These are phyloP conservation scores for Cairneyella variabilis DNA, from an alignment of 495 filamentous ascomycete genomes.

Conservation along the genomic window DNA sequence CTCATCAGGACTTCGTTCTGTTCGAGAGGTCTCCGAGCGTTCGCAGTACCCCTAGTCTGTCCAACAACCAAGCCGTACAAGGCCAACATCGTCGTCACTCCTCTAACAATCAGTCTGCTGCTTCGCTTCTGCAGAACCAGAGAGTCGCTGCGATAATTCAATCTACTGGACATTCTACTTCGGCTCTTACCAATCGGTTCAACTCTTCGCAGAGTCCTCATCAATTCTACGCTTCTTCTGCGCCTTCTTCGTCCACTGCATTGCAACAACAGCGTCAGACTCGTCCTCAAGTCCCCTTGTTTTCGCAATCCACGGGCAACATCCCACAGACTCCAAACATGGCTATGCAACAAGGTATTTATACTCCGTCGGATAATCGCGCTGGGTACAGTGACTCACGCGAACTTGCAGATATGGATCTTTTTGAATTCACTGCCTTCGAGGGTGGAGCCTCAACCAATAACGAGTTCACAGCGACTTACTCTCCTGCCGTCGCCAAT, in stretches of 20 bases:
- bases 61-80: slow-evolving; percentile 36
- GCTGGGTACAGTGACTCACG: slow-evolving; percentile 27
- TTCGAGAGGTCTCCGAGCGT: slow-evolving; percentile 32
- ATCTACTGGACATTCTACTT: slow-evolving; percentile 53
- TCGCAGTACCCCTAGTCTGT: slow-evolving; percentile 43
- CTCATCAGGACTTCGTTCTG: slow-evolving; percentile 37
- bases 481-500: slow-evolving; percentile 48
- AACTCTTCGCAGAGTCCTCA: slow-evolving; percentile 39
- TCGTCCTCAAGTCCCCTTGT: slow-evolving; percentile 50
- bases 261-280: slow-evolving; percentile 41
- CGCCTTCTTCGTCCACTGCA: slow-evolving; percentile 41
- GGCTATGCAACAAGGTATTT: slow-evolving; percentile 37
- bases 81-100: slow-evolving; percentile 39
- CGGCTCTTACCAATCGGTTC: slow-evolving; percentile 56
- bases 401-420: slow-evolving; percentile 39
- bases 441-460: slow-evolving; percentile 42
- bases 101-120: slow-evolving; percentile 33
- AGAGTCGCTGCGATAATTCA: slow-evolving; percentile 57
- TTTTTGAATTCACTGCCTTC: slow-evolving; percentile 42
- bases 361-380: slow-evolving; percentile 23
- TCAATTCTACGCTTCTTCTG: slow-evolving; percentile 52
- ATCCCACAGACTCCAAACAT: slow-evolving; percentile 38
- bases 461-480: slow-evolving; percentile 21
- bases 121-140: slow-evolving; percentile 43
- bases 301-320: slow-evolving; percentile 44